Evolutionary conservation across 768 basidiomycete species (phyloP).

Genomic region (Thelephora aurantiotincta): DNA sequence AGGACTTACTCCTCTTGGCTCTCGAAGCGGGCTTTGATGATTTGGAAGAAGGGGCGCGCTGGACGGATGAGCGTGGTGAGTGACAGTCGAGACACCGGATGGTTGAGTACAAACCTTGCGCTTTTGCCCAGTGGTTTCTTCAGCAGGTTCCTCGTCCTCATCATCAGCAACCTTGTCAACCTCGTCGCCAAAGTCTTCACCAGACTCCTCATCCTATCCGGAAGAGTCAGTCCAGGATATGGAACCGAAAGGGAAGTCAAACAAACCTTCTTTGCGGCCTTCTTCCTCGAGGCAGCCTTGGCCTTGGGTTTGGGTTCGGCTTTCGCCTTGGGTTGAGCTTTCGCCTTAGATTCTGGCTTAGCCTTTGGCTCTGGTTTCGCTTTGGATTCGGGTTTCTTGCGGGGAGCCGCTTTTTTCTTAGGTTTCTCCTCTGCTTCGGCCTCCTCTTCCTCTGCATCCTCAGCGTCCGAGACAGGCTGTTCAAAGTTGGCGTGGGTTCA

Average conservation of each 20-base stretch:
- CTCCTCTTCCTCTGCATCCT: constrained; percentile 18
- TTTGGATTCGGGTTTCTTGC: constrained; percentile 16
- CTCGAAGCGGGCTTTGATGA: constrained; percentile 1
- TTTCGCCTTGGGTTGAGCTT: constrained; percentile 24
- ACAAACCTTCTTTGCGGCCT: constrained; percentile 22
- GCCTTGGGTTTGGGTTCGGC: constrained; percentile 25
- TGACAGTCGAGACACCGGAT: neutral
- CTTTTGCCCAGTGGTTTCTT: constrained; percentile 36
- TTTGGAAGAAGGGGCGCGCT: constrained; percentile 13
- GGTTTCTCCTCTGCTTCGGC: constrained; percentile 33
- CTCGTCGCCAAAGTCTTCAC: constrained; percentile 32
- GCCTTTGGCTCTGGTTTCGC: constrained; percentile 26
- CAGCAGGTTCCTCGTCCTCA: constrained; percentile 32
- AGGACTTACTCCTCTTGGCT: constrained; percentile 5
- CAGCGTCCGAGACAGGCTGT: constrained; percentile 10
- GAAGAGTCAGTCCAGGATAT: constrained; percentile 3
- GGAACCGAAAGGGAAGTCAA: neutral
- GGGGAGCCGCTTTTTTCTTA: constrained; percentile 36
- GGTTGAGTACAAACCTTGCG: constrained; percentile 38
- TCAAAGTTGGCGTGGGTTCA: neutral
- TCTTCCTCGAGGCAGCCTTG: constrained; percentile 33
- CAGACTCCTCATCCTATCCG: constrained; percentile 25
- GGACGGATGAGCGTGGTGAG: neutral
- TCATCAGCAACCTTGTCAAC: constrained; percentile 26
- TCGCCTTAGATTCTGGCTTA: constrained; percentile 21